Percentiles rank a stretch among this genome's conserved stretches.
Conservation (phyloP, 495 filamentous ascomycete genomes). For the Aspergillus asperescens region DNA sequence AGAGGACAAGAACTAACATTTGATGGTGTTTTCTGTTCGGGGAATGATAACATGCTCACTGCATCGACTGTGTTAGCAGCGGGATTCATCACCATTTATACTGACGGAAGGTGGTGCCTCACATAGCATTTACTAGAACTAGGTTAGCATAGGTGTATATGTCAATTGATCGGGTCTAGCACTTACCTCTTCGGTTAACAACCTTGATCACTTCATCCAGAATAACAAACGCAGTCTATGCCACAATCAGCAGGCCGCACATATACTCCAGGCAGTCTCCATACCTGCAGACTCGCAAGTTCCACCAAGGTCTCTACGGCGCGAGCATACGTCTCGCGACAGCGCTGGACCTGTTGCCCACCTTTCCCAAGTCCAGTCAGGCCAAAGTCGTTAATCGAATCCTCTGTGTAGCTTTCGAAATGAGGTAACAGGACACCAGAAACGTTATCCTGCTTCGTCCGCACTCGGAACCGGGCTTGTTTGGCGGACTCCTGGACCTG, state of each 20-base stretch:
- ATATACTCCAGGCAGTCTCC: constrained; percentile 2
- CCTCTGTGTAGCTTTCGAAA: constrained; percentile 77
- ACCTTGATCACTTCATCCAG: constrained; percentile 99
- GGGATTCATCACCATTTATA: not conserved
- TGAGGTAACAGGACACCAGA: constrained; percentile 89
- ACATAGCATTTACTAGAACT: constrained; percentile 87
- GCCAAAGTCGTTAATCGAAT: constrained; percentile 92
- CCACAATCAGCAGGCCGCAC: not conserved
- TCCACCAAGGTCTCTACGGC: constrained; percentile 97
- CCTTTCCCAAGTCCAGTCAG: constrained; percentile 95
- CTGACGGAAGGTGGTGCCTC: constrained; percentile 29
- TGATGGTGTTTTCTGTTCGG: constrained; percentile 97
- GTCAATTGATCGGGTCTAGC: not conserved
- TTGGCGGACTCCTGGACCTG: constrained; percentile 96
- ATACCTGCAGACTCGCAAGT: constrained; percentile 83
- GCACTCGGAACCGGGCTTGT: constrained; percentile 82
- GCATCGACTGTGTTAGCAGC: constrained; percentile 14
- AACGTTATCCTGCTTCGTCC: constrained; percentile 96
- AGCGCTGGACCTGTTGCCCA: constrained; percentile 92
- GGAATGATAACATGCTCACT: constrained; percentile 96
- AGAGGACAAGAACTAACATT: constrained; percentile 53
- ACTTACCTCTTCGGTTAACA: constrained; percentile 85
- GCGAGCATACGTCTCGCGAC: constrained; percentile 93
- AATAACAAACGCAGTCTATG: constrained; percentile 93
- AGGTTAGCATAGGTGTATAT: constrained; percentile 22